These are phyloP conservation scores for Cyclostephanos invisitatus DNA, from an alignment of 108 stramenopile genomes.

Conservation along the genomic window DNA sequence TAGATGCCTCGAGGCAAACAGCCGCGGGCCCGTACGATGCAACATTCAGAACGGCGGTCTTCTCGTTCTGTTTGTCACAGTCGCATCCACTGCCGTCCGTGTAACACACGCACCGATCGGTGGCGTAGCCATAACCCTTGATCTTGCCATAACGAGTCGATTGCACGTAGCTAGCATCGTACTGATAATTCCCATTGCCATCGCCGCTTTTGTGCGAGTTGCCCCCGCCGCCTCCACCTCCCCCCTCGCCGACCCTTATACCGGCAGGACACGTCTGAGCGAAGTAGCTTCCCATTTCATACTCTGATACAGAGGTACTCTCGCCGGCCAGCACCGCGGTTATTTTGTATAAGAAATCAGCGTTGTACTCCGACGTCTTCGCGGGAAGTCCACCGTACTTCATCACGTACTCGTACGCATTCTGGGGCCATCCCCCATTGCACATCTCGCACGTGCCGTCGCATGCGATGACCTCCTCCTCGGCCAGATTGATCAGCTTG, in stretches of 20 bases:
- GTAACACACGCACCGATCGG: conserved; percentile 85
- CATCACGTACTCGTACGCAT: conserved; percentile 86
- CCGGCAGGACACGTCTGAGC: conserved; percentile 66
- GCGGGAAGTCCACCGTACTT: conserved; percentile 72
- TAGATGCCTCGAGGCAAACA: conserved; percentile 82
- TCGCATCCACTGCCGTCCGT: conserved; percentile 83
- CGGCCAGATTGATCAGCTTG: conserved; percentile 60
- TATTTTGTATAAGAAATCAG: conserved; percentile 61
- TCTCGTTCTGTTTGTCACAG: conserved; percentile 83
- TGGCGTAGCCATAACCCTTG: conserved; percentile 86
- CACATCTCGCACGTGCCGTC: conserved; percentile 81
- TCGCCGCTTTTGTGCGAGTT: conserved; percentile 22
- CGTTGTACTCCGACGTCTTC: conserved; percentile 62
- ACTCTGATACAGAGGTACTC: conserved; percentile 43
- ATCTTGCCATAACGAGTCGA: conserved; percentile 72
- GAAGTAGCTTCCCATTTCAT: conserved; percentile 53
- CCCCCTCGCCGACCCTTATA: conserved; percentile 32
- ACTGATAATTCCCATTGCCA: conserved; percentile 34
- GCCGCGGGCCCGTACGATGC: conserved; percentile 86
- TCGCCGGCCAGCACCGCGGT: conserved; percentile 61
- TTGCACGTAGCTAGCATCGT: conserved; percentile 29
- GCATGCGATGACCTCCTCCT: conserved; percentile 78
- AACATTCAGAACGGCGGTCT: conserved; percentile 73
- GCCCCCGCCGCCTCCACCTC: conserved; percentile 22
- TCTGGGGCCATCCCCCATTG: conserved; percentile 88